phyloP scores from a whole-genome alignment of 202 grass and related monocot species.

The Schoenoplectus triqueter region DNA sequence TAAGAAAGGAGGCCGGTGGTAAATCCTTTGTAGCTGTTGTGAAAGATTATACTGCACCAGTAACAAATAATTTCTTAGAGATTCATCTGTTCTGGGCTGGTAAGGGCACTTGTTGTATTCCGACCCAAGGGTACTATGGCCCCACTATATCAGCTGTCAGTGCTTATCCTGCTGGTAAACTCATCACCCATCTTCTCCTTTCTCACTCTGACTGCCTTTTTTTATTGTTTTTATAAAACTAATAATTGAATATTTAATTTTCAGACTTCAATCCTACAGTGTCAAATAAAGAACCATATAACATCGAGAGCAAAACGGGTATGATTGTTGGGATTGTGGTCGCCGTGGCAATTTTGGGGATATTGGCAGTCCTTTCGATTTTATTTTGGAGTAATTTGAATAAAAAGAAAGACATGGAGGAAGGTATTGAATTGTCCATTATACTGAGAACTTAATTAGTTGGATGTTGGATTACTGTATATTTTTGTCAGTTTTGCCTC shows the following conservation, averaged over 20 bases:
- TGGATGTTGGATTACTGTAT: no score
- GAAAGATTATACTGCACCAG: constrained; percentile 49
- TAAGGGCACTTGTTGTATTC: constrained; percentile 81
- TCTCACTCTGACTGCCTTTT: no score
- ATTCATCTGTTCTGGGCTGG: constrained; percentile 29
- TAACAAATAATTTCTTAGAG: constrained; percentile 79
- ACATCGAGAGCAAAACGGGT: constrained; percentile 51
- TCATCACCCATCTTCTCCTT: no score
- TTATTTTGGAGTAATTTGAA: neutral
- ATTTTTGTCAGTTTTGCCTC: no score
- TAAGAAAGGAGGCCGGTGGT: constrained; percentile 59
- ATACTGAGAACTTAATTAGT: no score
- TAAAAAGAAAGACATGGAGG: neutral
- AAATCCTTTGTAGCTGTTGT: constrained; percentile 58
- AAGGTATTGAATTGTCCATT: neutral
- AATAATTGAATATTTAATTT: constrained; percentile 37
- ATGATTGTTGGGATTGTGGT: constrained; percentile 52
- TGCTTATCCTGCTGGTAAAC: neutral
- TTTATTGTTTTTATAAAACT: neutral
- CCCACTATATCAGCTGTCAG: constrained; percentile 75
- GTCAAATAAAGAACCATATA: constrained; percentile 34
- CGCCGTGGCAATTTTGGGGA: constrained; percentile 48
- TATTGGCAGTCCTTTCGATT: constrained; percentile 15
- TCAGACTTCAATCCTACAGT: constrained; percentile 73
- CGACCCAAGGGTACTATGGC: constrained; percentile 68